Conservation (phyloP, 2,329 filamentous ascomycete species). For the Tolypocladium tundrense region DNA sequence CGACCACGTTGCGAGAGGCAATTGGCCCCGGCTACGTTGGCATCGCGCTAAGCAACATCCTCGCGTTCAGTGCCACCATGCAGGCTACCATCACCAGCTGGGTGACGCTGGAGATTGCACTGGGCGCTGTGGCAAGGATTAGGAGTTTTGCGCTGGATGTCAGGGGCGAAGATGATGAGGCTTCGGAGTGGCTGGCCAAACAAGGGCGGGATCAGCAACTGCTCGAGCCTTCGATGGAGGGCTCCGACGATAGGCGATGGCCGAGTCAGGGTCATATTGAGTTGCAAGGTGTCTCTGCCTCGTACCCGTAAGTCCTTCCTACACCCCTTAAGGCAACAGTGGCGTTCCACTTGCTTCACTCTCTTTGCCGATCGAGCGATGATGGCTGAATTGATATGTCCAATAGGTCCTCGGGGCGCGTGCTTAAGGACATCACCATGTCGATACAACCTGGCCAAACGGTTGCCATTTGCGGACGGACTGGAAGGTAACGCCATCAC, state of each 20-base stretch:
- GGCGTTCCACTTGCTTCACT: neutral
- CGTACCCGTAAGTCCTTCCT: neutral
- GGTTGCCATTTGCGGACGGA: neutral
- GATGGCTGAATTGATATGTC: neutral
- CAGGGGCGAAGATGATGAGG: constrained; percentile 10
- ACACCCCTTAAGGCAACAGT: neutral
- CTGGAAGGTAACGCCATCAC: neutral
- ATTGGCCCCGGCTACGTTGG: constrained; percentile 20
- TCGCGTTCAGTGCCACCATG: constrained; percentile 19
- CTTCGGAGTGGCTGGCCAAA: neutral
- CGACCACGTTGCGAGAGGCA: constrained; percentile 25
- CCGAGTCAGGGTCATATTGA: neutral
- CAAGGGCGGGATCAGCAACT: neutral
- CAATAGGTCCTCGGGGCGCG: neutral
- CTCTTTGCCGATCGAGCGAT: neutral
- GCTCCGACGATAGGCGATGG: neutral
- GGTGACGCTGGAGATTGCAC: constrained; percentile 24
- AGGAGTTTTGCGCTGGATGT: constrained; percentile 16
- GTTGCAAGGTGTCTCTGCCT: neutral
- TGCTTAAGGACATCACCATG: neutral
- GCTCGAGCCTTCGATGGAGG: neutral
- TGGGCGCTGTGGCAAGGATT: constrained; percentile 22
- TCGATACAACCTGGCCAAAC: neutral
- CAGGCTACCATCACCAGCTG: constrained; percentile 21
- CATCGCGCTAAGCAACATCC: constrained; percentile 17